Evolutionary conservation across 2,329 filamentous ascomycete species (phyloP).

Genomic region (Acrocalymma vagum): DNA sequence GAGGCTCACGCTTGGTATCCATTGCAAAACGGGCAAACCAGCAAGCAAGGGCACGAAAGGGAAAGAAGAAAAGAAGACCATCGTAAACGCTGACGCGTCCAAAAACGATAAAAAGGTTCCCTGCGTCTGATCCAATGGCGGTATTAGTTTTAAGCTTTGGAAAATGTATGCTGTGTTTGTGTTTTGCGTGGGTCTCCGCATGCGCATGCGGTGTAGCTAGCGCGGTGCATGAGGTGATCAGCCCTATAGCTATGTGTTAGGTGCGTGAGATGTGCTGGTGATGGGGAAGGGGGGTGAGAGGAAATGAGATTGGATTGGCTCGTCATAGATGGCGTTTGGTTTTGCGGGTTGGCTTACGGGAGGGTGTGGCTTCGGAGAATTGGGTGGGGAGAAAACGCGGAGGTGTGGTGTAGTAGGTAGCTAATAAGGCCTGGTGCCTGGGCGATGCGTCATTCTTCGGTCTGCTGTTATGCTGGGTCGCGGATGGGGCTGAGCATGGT

Average conservation of each 20-base stretch:
- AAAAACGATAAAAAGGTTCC: background rate
- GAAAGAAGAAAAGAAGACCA: slow-evolving; percentile 5
- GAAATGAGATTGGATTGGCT: too few species aligned
- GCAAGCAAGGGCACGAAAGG: background rate
- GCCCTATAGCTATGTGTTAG: background rate
- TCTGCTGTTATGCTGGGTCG: slow-evolving; percentile 9
- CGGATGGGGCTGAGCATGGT: slow-evolving; percentile 6
- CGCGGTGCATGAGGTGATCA: background rate
- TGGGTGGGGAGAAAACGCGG: slow-evolving; percentile 24
- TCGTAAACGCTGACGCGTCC: slow-evolving; percentile 18
- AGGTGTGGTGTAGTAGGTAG: slow-evolving; percentile 6
- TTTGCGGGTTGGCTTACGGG: slow-evolving; percentile 1
- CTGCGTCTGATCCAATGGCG: too few species aligned
- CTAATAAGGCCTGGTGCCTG: too few species aligned
- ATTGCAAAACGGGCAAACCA: background rate
- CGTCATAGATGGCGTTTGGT: background rate
- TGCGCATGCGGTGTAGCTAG: background rate
- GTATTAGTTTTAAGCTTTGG: too few species aligned
- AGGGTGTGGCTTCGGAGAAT: slow-evolving; percentile 19
- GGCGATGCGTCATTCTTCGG: slow-evolving; percentile 1
- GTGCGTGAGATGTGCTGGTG: slow-evolving; percentile 2
- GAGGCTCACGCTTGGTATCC: too few species aligned
- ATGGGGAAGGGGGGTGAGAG: background rate
- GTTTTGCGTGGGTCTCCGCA: background rate
- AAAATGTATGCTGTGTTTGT: slow-evolving; percentile 9